phyloP scores from a whole-genome alignment of 164 flowering plant genomes.

The Pachysandra terminalis region DNA sequence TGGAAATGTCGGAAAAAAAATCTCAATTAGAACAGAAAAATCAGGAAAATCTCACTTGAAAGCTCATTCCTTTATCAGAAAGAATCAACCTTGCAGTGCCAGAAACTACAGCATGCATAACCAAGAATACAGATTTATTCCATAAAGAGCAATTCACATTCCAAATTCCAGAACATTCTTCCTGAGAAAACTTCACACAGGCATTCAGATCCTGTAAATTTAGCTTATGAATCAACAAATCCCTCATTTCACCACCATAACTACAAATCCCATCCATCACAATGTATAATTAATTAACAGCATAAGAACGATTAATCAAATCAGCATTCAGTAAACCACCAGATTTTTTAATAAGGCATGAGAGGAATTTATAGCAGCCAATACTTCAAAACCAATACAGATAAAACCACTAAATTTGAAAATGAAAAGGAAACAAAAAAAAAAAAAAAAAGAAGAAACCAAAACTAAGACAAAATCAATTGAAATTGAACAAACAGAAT shows the following conservation, averaged over 20 bases:
- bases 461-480: too few species aligned
- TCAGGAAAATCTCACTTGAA: background rate
- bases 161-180: background rate
- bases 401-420: too few species aligned
- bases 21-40: background rate
- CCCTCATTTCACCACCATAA: background rate
- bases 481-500: background rate
- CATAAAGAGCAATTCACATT: background rate
- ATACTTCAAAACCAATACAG: too few species aligned
- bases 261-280: background rate
- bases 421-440: too few species aligned
- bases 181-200: too few species aligned
- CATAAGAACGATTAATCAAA: too few species aligned
- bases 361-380: too few species aligned
- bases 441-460: too few species aligned
- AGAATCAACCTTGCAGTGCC: background rate
- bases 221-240: too few species aligned
- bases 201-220: too few species aligned
- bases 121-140: background rate
- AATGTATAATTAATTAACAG: background rate
- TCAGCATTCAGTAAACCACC: too few species aligned
- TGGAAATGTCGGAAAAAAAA: background rate
- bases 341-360: too few species aligned
- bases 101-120: background rate
- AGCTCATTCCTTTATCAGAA: background rate